Percentiles rank a stretch among this genome's conserved stretches.
phyloP scores from a whole-genome alignment of 345 rosid genomes.

The Salix suchowensis region DNA sequence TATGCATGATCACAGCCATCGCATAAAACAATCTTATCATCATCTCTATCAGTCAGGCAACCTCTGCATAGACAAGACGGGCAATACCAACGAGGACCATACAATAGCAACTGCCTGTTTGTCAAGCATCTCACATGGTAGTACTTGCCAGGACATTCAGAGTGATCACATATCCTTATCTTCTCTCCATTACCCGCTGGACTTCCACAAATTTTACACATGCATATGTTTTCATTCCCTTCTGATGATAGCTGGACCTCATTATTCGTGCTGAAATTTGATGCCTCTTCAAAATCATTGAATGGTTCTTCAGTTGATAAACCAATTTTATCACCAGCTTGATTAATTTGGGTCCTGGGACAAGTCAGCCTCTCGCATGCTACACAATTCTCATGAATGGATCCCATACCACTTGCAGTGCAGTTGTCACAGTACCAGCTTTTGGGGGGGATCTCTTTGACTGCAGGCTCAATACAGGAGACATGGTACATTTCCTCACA shows the following conservation, averaged over 20 bases:
- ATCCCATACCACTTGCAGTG: conserved; percentile 49
- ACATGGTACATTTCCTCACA: conserved; percentile 84
- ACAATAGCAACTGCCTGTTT: conserved; percentile 46
- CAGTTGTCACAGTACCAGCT: conserved; percentile 80
- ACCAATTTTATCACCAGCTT: conserved; percentile 23
- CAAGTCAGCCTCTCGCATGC: conserved; percentile 64
- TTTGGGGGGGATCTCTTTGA: conserved; percentile 51
- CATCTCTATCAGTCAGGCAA: conserved; percentile 75
- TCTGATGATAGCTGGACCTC: conserved; percentile 23
- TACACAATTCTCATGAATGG: conserved; percentile 67
- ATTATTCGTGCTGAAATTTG: conserved; percentile 38
- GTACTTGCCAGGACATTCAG: conserved; percentile 53
- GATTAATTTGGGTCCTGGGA: conserved; percentile 26
- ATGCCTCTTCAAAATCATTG: conserved; percentile 35
- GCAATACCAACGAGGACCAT: conserved; percentile 77
- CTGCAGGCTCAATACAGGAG: conserved; percentile 70
- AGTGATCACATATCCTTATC: conserved; percentile 55
- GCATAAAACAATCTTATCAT: conserved; percentile 71
- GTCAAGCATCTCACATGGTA: conserved; percentile 85
- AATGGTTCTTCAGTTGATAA: conserved; percentile 28
- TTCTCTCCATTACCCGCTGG: conserved; percentile 39
- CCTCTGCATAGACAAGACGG: conserved; percentile 83
- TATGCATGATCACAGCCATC: conserved; percentile 91
- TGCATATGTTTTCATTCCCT: conserved; percentile 6
- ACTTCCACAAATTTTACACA: conserved; percentile 61